These are phyloP conservation scores for Ophiostoma piceae DNA, from an alignment of 2,329 filamentous ascomycete genomes.

Conservation along the genomic window DNA sequence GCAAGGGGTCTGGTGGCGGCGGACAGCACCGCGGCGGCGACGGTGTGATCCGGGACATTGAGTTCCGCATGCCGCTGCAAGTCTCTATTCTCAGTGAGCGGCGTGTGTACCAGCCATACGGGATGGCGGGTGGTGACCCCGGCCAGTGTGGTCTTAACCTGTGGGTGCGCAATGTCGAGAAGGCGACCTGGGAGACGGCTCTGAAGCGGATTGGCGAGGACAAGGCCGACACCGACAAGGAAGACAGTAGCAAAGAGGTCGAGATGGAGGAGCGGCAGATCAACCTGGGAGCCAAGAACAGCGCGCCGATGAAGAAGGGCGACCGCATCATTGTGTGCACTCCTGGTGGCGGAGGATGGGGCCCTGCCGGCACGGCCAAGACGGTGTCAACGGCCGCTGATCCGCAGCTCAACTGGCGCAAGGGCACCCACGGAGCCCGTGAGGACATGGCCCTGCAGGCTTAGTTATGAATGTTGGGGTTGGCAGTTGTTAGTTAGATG, in stretches of 20 bases:
- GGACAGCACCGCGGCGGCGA: slow-evolving; percentile 34
- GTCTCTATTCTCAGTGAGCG: slow-evolving; percentile 74
- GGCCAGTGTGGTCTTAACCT: slow-evolving; percentile 75
- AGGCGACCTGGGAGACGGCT: slow-evolving; percentile 47
- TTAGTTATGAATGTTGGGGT: slow-evolving; percentile 29
- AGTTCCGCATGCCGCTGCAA: slow-evolving; percentile 56
- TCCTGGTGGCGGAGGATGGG: slow-evolving; percentile 77
- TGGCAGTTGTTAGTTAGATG: background rate
- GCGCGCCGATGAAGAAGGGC: slow-evolving; percentile 67
- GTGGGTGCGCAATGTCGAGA: slow-evolving; percentile 72
- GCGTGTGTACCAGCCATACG: slow-evolving; percentile 72
- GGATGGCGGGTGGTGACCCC: slow-evolving; percentile 75
- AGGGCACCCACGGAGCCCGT: slow-evolving; percentile 52
- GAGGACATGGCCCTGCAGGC: slow-evolving; percentile 57
- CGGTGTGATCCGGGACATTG: slow-evolving; percentile 35
- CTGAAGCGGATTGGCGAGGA: slow-evolving; percentile 34
- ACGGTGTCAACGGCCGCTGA: slow-evolving; percentile 48
- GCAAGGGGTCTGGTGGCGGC: slow-evolving; percentile 31
- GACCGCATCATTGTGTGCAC: slow-evolving; percentile 74
- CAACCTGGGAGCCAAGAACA: slow-evolving; percentile 75
- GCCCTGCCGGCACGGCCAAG: slow-evolving; percentile 53
- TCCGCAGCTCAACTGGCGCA: slow-evolving; percentile 48
- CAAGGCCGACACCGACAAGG: background rate
- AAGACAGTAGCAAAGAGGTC: background rate
- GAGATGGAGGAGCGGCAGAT: slow-evolving; percentile 36